A percentile compares a stretch with the other conserved stretches of the same genome.
phyloP scores from a whole-genome alignment of 2,329 filamentous ascomycete genomes.

The Phialophora tarda region DNA sequence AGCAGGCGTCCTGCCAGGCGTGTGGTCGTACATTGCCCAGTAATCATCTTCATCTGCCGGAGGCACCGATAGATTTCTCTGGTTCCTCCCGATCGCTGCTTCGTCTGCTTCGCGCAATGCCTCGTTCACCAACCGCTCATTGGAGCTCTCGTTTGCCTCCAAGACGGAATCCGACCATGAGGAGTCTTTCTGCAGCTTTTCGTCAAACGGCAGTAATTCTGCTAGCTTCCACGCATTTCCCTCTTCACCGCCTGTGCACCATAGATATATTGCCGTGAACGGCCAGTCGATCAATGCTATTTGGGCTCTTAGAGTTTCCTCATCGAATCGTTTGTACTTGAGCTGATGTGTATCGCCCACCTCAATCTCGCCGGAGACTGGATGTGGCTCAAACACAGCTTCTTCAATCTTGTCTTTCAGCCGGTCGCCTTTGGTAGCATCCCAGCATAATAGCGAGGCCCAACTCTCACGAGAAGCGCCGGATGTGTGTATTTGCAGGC shows the following conservation, averaged over 20 bases:
- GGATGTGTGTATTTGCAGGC: constrained; percentile 62
- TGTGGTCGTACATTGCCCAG: constrained; percentile 68
- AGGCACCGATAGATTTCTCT: constrained; percentile 33
- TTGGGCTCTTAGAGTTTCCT: constrained; percentile 65
- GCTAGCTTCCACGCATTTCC: constrained; percentile 64
- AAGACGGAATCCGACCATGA: constrained; percentile 60
- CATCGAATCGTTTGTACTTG: constrained; percentile 64
- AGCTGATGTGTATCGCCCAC: constrained; percentile 62
- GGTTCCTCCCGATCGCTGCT: constrained; percentile 36
- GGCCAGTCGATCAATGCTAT: constrained; percentile 61
- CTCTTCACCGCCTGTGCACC: constrained; percentile 64
- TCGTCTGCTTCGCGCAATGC: constrained; percentile 44
- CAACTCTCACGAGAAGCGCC: constrained; percentile 57
- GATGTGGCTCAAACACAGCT: constrained; percentile 66
- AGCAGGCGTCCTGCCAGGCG: constrained; percentile 58
- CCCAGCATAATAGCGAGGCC: constrained; percentile 66
- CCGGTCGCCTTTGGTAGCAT: constrained; percentile 57
- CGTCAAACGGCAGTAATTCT: constrained; percentile 62
- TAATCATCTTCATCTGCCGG: constrained; percentile 67
- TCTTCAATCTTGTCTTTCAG: constrained; percentile 61
- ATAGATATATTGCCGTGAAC: constrained; percentile 63
- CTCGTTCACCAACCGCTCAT: constrained; percentile 47
- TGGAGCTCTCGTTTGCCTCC: constrained; percentile 59
- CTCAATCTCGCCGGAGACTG: constrained; percentile 69
- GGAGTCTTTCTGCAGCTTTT: constrained; percentile 54